Evolutionary conservation across 805 yeast species (phyloP), one percentile per base, ranked within the genome.

Genomic region (Candida yuanshanica): DNA sequence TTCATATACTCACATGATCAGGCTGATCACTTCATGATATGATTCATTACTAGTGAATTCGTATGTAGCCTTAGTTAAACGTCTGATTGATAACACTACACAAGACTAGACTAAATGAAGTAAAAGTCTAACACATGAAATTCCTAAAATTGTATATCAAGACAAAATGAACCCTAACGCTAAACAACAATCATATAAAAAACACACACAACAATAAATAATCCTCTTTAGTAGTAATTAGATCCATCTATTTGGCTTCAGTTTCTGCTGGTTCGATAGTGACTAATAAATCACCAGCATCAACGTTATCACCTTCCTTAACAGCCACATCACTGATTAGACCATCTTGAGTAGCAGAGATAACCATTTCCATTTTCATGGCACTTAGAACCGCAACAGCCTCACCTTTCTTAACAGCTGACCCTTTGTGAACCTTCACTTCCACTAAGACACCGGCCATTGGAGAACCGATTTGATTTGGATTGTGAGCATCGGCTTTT

Each of bases 291-390:
- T 93, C 99, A 49, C 84, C 81, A 41, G 97, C 95, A 58, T 90
- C 99, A 37, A 93, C 97, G 39, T 91, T 82, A 58, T 93, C 99
- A 54, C 96, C 95, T 61, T 87, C 95, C 65, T 81, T 81, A 50
- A 88, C 83, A 37, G 74, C 63, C 17, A 93, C 75, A 18, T 83
- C 87, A 36, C 83, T 81, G 47, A 93, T 79, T 60, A 75, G 78
- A 63, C 99, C 99, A 44, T 82, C 74, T 45, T 79, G 83, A 41
- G 95, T 95, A 18, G 99, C 91, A 62, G 88, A 78, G 55, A 91
- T 90, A 39, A 93, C 95, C 97, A 93, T 93, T 72, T 93, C 99
- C 99, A 91, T 91, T 79, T 91, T 91, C 99, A 91, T 91, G 49
- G 99, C 99, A 62, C 91, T 80, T 61, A 91, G 75, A 20, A 91